Conservation (phyloP, 1,284 basidiomycete genomes). For the Sanguinoderma infundibulare region DNA sequence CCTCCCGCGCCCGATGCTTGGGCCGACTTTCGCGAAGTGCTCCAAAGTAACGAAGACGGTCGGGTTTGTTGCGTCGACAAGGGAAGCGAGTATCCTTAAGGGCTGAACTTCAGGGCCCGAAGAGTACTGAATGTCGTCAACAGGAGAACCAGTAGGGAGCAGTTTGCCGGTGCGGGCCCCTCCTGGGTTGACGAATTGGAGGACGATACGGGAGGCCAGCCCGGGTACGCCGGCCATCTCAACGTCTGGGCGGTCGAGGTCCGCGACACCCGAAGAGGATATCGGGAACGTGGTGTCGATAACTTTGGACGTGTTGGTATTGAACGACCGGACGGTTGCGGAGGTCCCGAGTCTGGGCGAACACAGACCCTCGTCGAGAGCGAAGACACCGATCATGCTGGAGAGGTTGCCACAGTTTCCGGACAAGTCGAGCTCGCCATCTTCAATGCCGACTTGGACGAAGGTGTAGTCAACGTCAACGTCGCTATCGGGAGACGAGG, state of each 20-base stretch:
- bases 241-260: constrained; percentile 54
- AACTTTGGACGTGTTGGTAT: constrained; percentile 71
- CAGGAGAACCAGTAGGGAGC: constrained; percentile 61
- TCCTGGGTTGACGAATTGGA: constrained; percentile 69
- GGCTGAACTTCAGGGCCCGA: constrained; percentile 19
- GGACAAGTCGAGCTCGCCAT: constrained; percentile 60
- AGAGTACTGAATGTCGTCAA: constrained; percentile 50
- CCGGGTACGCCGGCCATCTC: constrained; percentile 71
- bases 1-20: constrained; percentile 29
- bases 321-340: constrained; percentile 59
- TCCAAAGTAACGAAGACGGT: constrained; percentile 60
- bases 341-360: constrained; percentile 26
- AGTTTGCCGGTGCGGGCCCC: constrained; percentile 75
- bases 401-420: constrained; percentile 77
- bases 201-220: constrained; percentile 62
- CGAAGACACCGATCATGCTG: constrained; percentile 70
- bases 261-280: constrained; percentile 34
- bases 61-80: constrained; percentile 78
- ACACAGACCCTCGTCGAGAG: constrained; percentile 64
- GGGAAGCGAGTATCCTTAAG: constrained; percentile 46
- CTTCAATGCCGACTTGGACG: constrained; percentile 56
- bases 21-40: constrained; percentile 47
- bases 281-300: constrained; percentile 72
- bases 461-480: constrained; percentile 72
- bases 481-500: constrained; percentile 46